Evolutionary conservation across 2,329 filamentous ascomycete species (phyloP), one percentile per base, ranked within the genome.

Genomic region (Penicillium sp.): DNA sequence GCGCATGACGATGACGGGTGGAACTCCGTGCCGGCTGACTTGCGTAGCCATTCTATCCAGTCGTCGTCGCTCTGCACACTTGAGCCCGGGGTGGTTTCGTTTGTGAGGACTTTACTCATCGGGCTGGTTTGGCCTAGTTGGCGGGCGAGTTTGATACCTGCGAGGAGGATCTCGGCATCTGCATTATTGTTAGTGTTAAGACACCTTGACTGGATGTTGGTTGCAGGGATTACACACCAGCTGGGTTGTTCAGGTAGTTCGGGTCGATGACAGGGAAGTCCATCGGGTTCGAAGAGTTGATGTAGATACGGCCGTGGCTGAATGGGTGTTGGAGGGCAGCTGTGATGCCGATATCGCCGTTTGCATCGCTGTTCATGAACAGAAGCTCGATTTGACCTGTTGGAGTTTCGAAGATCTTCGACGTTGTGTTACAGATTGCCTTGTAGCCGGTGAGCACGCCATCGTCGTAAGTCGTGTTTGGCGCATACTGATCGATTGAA

Each of bases 241-340:
- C 58, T 40, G 66, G 60, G n/a, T 69, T 66, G 11, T 33, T 16
- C 1, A 70, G 48, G 29, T 70, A 70, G 40, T 68, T 68, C 1
- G 68, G 68, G 41, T 70, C 68, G 25, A 70, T 70, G 9, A 70
- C 65, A 1, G 68, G 68, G 41, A 65, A 67, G 29, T 69, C 65
- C 50, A 70, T 51, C 19, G 67, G 66, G 34, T 69, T 54, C 1
- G 68, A 70, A 10, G 68, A 70, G 48, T 70, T 70, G 58, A 70
- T 70, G 43, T 69, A 69, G 43, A 70, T 60, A 1, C 68, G 65
- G 11, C 68, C 68, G 16, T 70, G 68, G 39, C 68, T 70, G 53
- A 62, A 69, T 15, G 70, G 70, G 55, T 70, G 68, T 58, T 67
- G 70, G 7, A 65, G 62, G 43, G 65, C 68, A 23, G 67, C 68